phyloP scores from a whole-genome alignment of 257 asterid species.

The Gynochthodes officinalis region DNA sequence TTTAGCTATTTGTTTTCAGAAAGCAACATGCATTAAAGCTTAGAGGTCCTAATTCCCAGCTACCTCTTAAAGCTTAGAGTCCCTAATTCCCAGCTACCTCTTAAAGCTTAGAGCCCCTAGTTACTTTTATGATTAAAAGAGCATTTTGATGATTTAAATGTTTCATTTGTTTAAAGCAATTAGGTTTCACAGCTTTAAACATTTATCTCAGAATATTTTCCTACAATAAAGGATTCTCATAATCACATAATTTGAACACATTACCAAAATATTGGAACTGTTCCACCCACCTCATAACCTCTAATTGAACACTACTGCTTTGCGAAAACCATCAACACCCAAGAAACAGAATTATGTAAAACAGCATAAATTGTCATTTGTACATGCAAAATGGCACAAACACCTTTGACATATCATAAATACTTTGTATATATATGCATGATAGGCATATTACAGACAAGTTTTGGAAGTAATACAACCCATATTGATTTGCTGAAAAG shows the following conservation, averaged over 20 bases:
- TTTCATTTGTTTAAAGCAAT: neutral
- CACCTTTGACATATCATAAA: too few species aligned
- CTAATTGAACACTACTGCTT: neutral
- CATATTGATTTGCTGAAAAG: neutral
- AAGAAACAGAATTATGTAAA: neutral
- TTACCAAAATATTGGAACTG: neutral
- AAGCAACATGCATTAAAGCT: too few species aligned
- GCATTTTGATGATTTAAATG: neutral
- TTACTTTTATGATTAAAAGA: neutral
- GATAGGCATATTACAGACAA: too few species aligned
- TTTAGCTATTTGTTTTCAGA: too few species aligned
- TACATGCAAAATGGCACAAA: too few species aligned
- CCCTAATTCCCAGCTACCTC: too few species aligned
- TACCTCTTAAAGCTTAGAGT: too few species aligned
- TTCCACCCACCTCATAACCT: neutral
- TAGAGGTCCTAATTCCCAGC: too few species aligned
- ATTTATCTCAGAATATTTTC: too few species aligned
- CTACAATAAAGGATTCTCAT: neutral
- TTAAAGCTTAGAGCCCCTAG: too few species aligned
- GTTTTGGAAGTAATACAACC: neutral
- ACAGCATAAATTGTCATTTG: too few species aligned
- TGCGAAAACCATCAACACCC: neutral
- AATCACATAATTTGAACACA: neutral
- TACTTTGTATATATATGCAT: too few species aligned
- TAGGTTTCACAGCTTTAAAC: neutral